Percentiles rank a stretch among this genome's conserved stretches.
phyloP scores from a whole-genome alignment of 2,329 filamentous ascomycete genomes.

The Lecanicillium sp. region DNA sequence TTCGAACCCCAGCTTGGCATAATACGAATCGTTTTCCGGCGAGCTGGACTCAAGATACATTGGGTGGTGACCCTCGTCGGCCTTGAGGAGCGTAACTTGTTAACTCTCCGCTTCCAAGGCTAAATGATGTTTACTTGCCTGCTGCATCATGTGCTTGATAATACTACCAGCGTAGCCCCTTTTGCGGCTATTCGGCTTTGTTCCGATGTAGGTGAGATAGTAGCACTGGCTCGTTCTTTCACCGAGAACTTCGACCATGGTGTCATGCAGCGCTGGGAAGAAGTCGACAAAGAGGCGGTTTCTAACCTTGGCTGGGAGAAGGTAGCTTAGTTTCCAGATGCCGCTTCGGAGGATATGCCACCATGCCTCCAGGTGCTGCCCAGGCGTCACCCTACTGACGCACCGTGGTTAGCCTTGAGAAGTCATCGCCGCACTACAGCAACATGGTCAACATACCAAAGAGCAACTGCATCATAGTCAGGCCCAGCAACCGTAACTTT shows the following conservation, averaged over 20 bases:
- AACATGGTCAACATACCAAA: slow-evolving; percentile 54
- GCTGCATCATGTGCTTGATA: slow-evolving; percentile 58
- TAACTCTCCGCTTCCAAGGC: neutral
- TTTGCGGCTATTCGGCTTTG: slow-evolving; percentile 59
- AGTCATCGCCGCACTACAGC: neutral
- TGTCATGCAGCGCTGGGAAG: slow-evolving; percentile 63
- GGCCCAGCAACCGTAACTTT: slow-evolving; percentile 66
- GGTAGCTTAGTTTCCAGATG: slow-evolving; percentile 69
- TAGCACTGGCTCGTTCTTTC: slow-evolving; percentile 59
- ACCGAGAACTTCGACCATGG: slow-evolving; percentile 62
- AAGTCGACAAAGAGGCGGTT: slow-evolving; percentile 71
- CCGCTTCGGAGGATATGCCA: slow-evolving; percentile 65
- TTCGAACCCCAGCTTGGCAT: slow-evolving; percentile 68
- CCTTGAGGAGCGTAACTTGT: slow-evolving; percentile 30
- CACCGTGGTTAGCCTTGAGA: no score
- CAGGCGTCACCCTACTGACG: slow-evolving; percentile 73
- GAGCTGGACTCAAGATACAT: slow-evolving; percentile 77
- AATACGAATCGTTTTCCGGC: slow-evolving; percentile 59
- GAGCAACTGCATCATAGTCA: slow-evolving; percentile 67
- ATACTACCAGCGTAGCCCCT: slow-evolving; percentile 66
- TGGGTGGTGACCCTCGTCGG: slow-evolving; percentile 57
- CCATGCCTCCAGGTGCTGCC: slow-evolving; percentile 64
- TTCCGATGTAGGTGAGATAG: slow-evolving; percentile 80
- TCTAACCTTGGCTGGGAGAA: slow-evolving; percentile 63
- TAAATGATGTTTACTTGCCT: slow-evolving; percentile 33